Evolutionary conservation across 768 basidiomycete species (phyloP).

Genomic region (Amanita polypyramis): DNA sequence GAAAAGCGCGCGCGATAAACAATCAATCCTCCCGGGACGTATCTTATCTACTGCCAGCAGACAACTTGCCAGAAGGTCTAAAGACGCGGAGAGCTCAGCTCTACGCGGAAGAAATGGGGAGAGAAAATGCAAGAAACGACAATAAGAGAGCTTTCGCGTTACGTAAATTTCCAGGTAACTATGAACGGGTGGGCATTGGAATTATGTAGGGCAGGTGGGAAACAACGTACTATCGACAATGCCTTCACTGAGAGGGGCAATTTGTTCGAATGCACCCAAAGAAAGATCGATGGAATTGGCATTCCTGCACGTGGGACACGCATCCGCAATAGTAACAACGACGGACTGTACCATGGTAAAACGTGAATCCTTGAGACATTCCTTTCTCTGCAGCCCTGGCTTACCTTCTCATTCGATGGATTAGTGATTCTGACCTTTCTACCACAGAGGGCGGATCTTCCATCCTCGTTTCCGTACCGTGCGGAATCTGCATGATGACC

Average conservation of each 20-base stretch:
- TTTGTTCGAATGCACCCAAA: constrained; percentile 48
- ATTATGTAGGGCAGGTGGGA: neutral
- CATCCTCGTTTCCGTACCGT: constrained; percentile 39
- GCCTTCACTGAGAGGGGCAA: constrained; percentile 43
- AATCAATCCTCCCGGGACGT: neutral
- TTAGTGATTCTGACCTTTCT: constrained; percentile 54
- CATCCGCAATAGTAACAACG: constrained; percentile 61
- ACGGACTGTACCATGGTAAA: constrained; percentile 24
- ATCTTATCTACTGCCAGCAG: neutral
- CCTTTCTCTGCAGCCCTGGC: neutral
- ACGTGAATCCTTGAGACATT: constrained; percentile 3
- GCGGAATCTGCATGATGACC: constrained; percentile 27
- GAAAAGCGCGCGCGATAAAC: too few relatives aligned
- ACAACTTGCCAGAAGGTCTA: neutral
- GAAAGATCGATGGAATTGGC: constrained; percentile 67
- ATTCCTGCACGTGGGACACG: constrained; percentile 70
- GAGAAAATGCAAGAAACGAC: constrained; percentile 9
- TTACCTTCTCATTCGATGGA: constrained; percentile 39
- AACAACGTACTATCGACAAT: constrained; percentile 41
- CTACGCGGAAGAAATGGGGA: constrained; percentile 2
- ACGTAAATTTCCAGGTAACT: constrained; percentile 31
- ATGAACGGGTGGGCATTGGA: constrained; percentile 3
- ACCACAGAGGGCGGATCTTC: constrained; percentile 53
- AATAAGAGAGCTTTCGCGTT: constrained; percentile 9
- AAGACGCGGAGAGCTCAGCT: neutral